Conservation (phyloP, 768 basidiomycete genomes). For the Termitomyces eurrhizus region DNA sequence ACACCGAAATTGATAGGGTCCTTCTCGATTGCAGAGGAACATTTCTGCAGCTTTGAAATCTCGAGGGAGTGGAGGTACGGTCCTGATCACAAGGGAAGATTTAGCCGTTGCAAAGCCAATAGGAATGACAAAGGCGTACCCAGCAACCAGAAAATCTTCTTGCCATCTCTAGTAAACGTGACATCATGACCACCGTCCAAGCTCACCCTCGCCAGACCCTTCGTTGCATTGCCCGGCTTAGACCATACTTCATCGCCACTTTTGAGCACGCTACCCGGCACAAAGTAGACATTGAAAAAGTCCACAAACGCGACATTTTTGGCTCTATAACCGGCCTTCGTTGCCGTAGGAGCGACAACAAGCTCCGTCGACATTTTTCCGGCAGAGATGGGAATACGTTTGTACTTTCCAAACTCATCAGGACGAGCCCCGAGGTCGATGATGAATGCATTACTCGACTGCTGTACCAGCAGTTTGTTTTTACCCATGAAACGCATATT, state of each 20-base stretch:
- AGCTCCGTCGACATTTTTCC: constrained; percentile 60
- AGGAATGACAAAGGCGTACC: constrained; percentile 34
- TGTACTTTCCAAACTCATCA: constrained; percentile 44
- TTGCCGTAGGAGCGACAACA: constrained; percentile 32
- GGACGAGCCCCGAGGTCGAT: constrained; percentile 47
- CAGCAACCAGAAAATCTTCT: constrained; percentile 68
- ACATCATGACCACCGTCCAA: constrained; percentile 74
- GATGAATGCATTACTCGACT: constrained; percentile 42
- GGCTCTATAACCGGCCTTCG: constrained; percentile 20
- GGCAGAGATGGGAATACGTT: constrained; percentile 43
- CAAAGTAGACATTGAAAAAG: constrained; percentile 63
- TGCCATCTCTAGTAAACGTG: constrained; percentile 60
- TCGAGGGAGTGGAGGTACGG: constrained; percentile 63
- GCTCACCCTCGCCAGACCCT: constrained; percentile 57
- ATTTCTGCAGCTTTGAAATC: constrained; percentile 46
- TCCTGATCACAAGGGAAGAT: constrained; percentile 30
- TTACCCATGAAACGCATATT: constrained; percentile 55
- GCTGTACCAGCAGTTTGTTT: constrained; percentile 55
- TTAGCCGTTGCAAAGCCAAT: not conserved
- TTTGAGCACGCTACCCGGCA: constrained; percentile 35
- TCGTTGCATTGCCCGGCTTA: constrained; percentile 64
- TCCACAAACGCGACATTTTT: constrained; percentile 61
- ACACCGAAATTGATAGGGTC: constrained; percentile 60
- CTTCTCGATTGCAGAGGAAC: constrained; percentile 41
- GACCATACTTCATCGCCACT: constrained; percentile 55